Base-by-base conservation (phyloP, 805 yeast species). In the Candida railenensis region DNA sequence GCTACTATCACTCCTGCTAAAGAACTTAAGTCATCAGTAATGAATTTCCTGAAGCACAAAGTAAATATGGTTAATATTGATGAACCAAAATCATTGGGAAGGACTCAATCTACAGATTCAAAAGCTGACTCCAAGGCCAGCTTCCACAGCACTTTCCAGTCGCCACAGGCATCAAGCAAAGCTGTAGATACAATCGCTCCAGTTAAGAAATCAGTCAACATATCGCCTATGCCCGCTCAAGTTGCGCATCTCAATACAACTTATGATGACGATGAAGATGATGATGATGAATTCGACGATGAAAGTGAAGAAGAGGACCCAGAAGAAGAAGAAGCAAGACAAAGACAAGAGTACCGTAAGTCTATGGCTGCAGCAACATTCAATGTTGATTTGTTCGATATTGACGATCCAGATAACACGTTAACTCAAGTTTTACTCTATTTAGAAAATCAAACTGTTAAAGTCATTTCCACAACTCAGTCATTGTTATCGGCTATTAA, bases 391-490 rank as follows among this genome's bases (percentile, higher is more conserved):
- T 78, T 83, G 30, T 89, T 87, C 65, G 89, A 88, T 65, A 83
- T 87, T 44, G 85, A 84, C 47, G 87, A 89, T 57, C 96, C 96
- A 1, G 97, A 91, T 58, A 88, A 89, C 61, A 87, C 96, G 1
- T 76, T 91, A 52, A 82, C 89, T 5, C 95, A 89, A 57, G 81
- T 92, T 48, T 78, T 91, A 56, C 74, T 83, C 22, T 92, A 90
- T 62, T 74, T 92, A 57, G 98, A 92, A 63, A 96, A 89, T 65
- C 96, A 91, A 67, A 91, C 97, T 0, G 91, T 88, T 15, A 87
- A 87, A 57, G 97, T 92, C 2, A 91, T 92, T 41, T 80, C 90
- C 12, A 88, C 96, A 0, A 91, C 91, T 54, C 97, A 91, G 61
- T 80, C 87, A 16, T 74, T 92, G 50, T 74, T 92, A 48, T 80